Evolutionary conservation across 1,284 basidiomycete genomes (phyloP).

Genomic region (Rhodofomes roseus): DNA sequence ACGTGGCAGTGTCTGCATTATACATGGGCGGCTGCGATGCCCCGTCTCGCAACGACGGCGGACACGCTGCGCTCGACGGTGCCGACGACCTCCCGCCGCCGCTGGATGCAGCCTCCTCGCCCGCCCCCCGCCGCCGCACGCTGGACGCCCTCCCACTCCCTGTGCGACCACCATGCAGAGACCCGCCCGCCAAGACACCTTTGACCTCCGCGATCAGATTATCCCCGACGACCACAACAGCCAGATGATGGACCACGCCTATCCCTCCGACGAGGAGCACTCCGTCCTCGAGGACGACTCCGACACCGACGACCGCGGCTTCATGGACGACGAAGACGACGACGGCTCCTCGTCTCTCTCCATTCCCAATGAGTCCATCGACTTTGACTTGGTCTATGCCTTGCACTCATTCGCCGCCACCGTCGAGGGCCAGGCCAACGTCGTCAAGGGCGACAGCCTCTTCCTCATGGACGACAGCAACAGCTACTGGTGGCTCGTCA

Average conservation of each 20-base stretch:
- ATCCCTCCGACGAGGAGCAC: constrained; percentile 66
- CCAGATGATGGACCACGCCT: constrained; percentile 45
- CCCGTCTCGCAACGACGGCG: background rate
- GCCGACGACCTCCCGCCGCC: background rate
- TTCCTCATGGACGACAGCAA: constrained; percentile 95
- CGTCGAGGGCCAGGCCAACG: constrained; percentile 94
- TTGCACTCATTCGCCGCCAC: constrained; percentile 93
- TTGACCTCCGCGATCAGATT: constrained; percentile 66
- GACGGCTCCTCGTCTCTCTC: constrained; percentile 79
- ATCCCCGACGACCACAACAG: constrained; percentile 51
- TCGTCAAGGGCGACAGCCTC: constrained; percentile 93
- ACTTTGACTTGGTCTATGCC: constrained; percentile 88
- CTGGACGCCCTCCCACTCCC: background rate
- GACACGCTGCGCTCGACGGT: background rate
- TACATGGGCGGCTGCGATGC: background rate
- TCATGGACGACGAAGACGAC: constrained; percentile 59
- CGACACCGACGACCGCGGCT: constrained; percentile 59
- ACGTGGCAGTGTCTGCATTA: background rate
- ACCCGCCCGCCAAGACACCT: constrained; percentile 53
- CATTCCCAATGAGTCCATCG: constrained; percentile 86
- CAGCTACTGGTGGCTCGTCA: constrained; percentile 97
- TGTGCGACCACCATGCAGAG: background rate
- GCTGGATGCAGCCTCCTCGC: background rate
- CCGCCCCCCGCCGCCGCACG: background rate
- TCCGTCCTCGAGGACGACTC: constrained; percentile 78